phyloP scores from a whole-genome alignment of 805 yeast species.

The Zygosaccharomyces pseudorouxii region DNA sequence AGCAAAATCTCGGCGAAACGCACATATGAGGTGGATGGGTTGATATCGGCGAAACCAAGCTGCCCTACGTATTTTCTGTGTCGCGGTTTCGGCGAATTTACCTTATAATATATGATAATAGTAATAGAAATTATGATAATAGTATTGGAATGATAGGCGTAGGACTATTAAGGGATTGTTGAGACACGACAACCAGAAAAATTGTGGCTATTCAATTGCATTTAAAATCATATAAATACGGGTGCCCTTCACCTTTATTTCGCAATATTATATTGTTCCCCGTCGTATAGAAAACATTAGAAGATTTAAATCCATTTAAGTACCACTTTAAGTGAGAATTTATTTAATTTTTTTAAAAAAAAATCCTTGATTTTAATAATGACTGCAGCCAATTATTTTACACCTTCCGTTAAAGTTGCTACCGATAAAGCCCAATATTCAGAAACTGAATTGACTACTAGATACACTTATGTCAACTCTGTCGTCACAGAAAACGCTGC shows the following conservation, averaged over 20 bases:
- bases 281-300: neutral
- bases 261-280: neutral
- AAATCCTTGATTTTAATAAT: neutral
- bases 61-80: constrained; percentile 2
- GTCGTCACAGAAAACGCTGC: constrained; percentile 48
- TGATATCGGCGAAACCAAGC: neutral
- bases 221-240: constrained; percentile 1
- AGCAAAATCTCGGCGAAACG: constrained; percentile 2
- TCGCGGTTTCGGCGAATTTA: constrained; percentile 1
- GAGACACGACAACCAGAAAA: neutral
- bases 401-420: constrained; percentile 42
- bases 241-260: neutral
- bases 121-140: neutral
- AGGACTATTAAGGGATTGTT: neutral
- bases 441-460: constrained; percentile 49
- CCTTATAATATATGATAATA: neutral
- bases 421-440: constrained; percentile 50
- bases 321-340: neutral
- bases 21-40: constrained; percentile 1
- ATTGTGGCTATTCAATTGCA: neutral
- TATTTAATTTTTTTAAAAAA: neutral
- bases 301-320: neutral
- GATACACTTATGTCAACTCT: constrained; percentile 67
- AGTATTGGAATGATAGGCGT: neutral
- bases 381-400: constrained; percentile 13